A percentile compares a stretch with the other conserved stretches of the same genome.
Conservation (phyloP, 2,329 filamentous ascomycete genomes). For the Hymenoscyphus salicellus region DNA sequence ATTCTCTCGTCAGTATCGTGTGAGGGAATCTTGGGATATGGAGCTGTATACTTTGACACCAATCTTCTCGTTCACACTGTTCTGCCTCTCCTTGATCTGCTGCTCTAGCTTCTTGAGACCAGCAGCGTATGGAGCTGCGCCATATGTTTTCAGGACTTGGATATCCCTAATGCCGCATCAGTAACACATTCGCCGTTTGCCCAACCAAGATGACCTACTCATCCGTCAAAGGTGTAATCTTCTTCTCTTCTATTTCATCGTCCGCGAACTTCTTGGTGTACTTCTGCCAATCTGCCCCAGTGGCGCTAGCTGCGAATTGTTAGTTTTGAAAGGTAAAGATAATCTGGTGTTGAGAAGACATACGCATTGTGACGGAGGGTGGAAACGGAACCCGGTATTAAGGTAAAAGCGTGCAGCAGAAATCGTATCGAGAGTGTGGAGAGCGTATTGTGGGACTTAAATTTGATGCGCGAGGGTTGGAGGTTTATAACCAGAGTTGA, state of each 20-base stretch:
- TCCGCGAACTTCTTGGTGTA: constrained; percentile 96
- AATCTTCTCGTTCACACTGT: constrained; percentile 98
- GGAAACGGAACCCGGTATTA: not conserved
- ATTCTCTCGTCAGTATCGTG: constrained; percentile 18
- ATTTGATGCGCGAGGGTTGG: not conserved
- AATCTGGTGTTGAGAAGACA: not conserved
- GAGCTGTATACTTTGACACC: constrained; percentile 63
- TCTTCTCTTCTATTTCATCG: constrained; percentile 98
- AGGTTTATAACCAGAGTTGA: not conserved
- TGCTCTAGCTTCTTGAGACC: constrained; percentile 97
- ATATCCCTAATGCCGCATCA: constrained; percentile 72
- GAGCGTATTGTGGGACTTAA: not conserved
- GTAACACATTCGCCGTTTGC: constrained; percentile 16
- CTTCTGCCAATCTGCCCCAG: constrained; percentile 95
- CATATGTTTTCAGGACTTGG: constrained; percentile 98
- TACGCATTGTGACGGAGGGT: constrained; percentile 11
- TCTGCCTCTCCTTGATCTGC: constrained; percentile 98
- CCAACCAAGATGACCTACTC: constrained; percentile 63
- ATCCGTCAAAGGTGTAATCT: constrained; percentile 94
- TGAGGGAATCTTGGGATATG: no score
- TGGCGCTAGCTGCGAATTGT: constrained; percentile 62
- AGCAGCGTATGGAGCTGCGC: constrained; percentile 89
- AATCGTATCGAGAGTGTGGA: not conserved
- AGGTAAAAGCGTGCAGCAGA: not conserved
- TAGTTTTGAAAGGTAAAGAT: not conserved